Evolutionary conservation across 495 filamentous ascomycete species (phyloP).

Genomic region (Xylaria palmicola): DNA sequence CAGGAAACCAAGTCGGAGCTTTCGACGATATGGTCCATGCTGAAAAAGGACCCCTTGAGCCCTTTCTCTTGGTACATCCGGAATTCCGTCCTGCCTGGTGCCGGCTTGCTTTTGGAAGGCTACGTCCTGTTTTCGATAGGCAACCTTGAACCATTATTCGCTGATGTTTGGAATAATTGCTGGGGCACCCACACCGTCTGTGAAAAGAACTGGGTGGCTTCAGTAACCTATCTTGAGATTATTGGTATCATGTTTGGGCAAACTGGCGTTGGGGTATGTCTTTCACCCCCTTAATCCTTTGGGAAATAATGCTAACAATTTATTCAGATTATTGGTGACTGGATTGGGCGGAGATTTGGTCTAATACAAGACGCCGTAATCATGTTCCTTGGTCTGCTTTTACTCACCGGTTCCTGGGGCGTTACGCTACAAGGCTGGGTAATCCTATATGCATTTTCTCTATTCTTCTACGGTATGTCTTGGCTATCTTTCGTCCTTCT

Average conservation of each 20-base stretch:
- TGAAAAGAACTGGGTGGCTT: constrained; percentile 68
- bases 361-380: constrained; percentile 89
- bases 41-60: constrained; percentile 75
- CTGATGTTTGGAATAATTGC: constrained; percentile 66
- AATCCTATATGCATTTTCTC: constrained; percentile 85
- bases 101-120: constrained; percentile 84
- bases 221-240: constrained; percentile 83
- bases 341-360: constrained; percentile 86
- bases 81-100: constrained; percentile 86
- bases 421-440: constrained; percentile 82
- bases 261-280: constrained; percentile 64
- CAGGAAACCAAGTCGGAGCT: constrained; percentile 65
- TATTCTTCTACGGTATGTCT: constrained; percentile 76
- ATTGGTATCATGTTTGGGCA: constrained; percentile 87
- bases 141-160: constrained; percentile 76
- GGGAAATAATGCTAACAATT: constrained; percentile 22
- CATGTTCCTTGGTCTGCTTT: constrained; percentile 85
- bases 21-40: constrained; percentile 67
- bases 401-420: constrained; percentile 87
- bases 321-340: constrained; percentile 48
- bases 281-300: constrained; percentile 32
- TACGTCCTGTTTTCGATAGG: constrained; percentile 96
- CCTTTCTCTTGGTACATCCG: constrained; percentile 79
- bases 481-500: neutral
- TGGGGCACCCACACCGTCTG: constrained; percentile 64